Evolutionary conservation across 164 flowering plant genomes (phyloP), one percentile per base, ranked within the genome.

Genomic region (Echeveria elegans): DNA sequence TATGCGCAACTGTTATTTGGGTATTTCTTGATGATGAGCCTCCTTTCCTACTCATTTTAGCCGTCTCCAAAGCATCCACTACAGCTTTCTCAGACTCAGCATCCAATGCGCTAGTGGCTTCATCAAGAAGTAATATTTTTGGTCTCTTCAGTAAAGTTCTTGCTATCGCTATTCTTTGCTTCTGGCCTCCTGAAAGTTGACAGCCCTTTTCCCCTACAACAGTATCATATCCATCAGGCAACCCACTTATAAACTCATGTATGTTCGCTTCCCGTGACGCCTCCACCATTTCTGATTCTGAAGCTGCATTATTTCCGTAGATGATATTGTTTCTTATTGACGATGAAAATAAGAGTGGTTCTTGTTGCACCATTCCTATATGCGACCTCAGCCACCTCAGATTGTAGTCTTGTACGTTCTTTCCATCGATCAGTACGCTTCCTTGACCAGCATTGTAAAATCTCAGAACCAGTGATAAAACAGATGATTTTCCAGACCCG

Each of bases 61-160:
- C 70, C 43, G 80, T 71, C 31, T 73, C 82, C 63, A 86, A 69
- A 50, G 88, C 90, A 66, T 40, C 72, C 50, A 76, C 81, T 12
- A 86, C 74, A 16, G 74, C 73, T 66, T 79, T 78, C 71, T 84
- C 90, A 15, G 88, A 82, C 66, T 84, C 87, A 24, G 83, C 79
- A 73, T 89, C 88, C 2, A 86, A 87, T 29, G 90, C 89, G 73
- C 96, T 88, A 69, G 90, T 88, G 63, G 90, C 88, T 75, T 88
- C 95, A 73, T 86, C 88, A 23, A 87, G 83, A 21, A 84, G 81
- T 75, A 87, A 64, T 64, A 87, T 82, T 41, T 75, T 73, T 18
- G 92, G 90, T 67, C 71, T 82, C 78, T 84, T 89, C 40, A 87
- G 70, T 47, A 87, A 70, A 60, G 85, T 76, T 76, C 89, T 85